These are phyloP conservation scores for Isatis tinctoria DNA, from an alignment of 345 rosid species.

Conservation along the genomic window DNA sequence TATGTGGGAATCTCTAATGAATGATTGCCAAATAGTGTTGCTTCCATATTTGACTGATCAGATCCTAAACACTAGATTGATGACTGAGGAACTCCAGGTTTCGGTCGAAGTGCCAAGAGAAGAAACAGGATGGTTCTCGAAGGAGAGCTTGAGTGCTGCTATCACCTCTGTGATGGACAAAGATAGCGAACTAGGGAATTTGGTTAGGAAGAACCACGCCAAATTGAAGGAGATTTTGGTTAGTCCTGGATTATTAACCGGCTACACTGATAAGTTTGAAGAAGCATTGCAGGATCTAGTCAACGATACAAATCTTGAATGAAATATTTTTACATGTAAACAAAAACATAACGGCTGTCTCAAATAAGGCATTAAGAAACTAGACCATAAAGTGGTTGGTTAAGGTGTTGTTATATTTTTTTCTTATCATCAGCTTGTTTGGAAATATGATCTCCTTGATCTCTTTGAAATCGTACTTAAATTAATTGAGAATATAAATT, in stretches of 20 bases:
- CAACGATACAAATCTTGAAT: too few species aligned
- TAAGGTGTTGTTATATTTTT: too few species aligned
- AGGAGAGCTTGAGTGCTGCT: conserved; percentile 41
- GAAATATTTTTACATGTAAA: too few species aligned
- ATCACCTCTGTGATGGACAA: conserved; percentile 44
- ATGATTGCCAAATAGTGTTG: conserved; percentile 53
- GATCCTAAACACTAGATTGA: conserved; percentile 43
- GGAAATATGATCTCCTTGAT: too few species aligned
- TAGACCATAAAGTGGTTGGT: too few species aligned
- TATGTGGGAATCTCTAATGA: conserved; percentile 63
- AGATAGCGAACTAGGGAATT: conserved; percentile 36
- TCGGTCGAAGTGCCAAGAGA: conserved; percentile 51
- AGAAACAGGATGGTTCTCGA: conserved; percentile 45
- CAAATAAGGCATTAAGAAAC: too few species aligned
- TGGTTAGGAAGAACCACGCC: conserved; percentile 40
- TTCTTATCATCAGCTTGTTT: too few species aligned
- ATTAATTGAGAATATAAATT: too few species aligned
- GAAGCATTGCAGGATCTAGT: too few species aligned
- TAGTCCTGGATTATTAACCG: neutral
- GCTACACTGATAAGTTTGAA: too few species aligned
- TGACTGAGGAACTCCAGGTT: conserved; percentile 50
- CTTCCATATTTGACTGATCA: conserved; percentile 57
- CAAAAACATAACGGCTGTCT: too few species aligned
- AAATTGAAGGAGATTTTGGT: conserved; percentile 37
- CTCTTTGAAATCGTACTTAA: too few species aligned